Conservation (phyloP, 495 filamentous ascomycete genomes). For the Penicillium lagena region DNA sequence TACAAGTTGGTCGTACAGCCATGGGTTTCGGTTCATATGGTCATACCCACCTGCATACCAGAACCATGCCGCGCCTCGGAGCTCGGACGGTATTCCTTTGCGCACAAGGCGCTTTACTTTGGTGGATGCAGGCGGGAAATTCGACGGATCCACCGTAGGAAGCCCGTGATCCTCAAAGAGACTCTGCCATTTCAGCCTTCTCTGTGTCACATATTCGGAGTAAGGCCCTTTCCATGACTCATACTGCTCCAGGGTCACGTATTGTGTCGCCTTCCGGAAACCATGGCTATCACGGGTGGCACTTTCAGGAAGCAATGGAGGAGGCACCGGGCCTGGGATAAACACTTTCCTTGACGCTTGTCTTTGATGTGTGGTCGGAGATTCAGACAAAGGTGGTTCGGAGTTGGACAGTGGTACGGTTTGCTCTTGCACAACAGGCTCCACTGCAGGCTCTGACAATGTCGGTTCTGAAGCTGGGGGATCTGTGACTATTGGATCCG, state of each 20-base stretch:
- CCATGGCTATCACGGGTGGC: conserved; percentile 74
- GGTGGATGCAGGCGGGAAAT: conserved; percentile 69
- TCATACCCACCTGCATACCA: conserved; percentile 90
- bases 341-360: conserved; percentile 30
- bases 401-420: conserved; percentile 1
- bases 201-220: conserved; percentile 57
- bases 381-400: background rate
- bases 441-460: background rate
- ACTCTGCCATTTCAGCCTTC: conserved; percentile 73
- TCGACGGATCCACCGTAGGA: conserved; percentile 55
- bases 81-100: conserved; percentile 93
- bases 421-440: background rate
- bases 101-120: conserved; percentile 86
- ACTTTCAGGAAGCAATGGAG: conserved; percentile 23
- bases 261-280: conserved; percentile 80
- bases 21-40: conserved; percentile 63
- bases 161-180: conserved; percentile 73
- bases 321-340: conserved; percentile 36
- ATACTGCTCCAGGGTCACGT: conserved; percentile 70
- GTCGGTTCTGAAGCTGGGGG: conserved; percentile 8
- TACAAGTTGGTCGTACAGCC: conserved; percentile 67
- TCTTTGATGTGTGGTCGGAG: conserved; percentile 10
- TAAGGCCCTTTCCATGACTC: conserved; percentile 76
- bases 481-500: background rate
- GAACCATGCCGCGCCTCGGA: conserved; percentile 92